A percentile compares a stretch with the other conserved stretches of the same genome.
Conservation (phyloP, 2,329 filamentous ascomycete species). For the Paraconiothyrium sp. region DNA sequence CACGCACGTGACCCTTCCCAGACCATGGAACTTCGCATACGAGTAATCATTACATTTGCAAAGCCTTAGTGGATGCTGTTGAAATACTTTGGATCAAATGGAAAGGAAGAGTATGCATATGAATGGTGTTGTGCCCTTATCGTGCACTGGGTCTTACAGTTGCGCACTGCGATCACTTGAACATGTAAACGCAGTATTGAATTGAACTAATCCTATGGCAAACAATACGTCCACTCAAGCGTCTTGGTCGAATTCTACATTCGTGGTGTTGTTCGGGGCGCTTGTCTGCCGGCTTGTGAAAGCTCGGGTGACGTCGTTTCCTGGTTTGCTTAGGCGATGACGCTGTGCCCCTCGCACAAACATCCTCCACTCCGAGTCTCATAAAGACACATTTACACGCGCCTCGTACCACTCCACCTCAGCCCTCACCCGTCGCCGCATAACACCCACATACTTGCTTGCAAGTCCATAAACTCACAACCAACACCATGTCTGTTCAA, state of each 20-base stretch:
- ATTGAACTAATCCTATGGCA: too few species aligned
- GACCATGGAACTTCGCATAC: background rate
- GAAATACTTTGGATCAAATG: background rate
- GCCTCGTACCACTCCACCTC: constrained; percentile 19
- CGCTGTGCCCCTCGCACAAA: constrained; percentile 37
- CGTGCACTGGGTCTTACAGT: background rate
- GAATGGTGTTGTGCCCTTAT: background rate
- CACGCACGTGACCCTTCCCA: background rate
- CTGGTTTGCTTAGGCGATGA: constrained; percentile 25
- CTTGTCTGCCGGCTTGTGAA: constrained; percentile 41
- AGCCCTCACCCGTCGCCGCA: constrained; percentile 16
- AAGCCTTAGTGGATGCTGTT: background rate
- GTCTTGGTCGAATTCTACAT: constrained; percentile 9
- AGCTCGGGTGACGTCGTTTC: constrained; percentile 42
- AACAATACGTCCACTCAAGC: background rate
- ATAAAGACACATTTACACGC: constrained; percentile 21
- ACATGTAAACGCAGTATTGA: too few species aligned
- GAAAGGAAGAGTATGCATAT: background rate
- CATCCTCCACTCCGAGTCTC: constrained; percentile 16
- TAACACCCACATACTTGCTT: constrained; percentile 14
- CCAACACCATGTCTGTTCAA: constrained; percentile 74
- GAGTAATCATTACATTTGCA: background rate
- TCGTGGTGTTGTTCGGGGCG: constrained; percentile 6
- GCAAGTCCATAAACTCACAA: background rate
- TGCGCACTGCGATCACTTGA: too few species aligned